These are phyloP conservation scores for Oidium heveae DNA, from an alignment of 2,329 filamentous ascomycete species.

Conservation along the genomic window DNA sequence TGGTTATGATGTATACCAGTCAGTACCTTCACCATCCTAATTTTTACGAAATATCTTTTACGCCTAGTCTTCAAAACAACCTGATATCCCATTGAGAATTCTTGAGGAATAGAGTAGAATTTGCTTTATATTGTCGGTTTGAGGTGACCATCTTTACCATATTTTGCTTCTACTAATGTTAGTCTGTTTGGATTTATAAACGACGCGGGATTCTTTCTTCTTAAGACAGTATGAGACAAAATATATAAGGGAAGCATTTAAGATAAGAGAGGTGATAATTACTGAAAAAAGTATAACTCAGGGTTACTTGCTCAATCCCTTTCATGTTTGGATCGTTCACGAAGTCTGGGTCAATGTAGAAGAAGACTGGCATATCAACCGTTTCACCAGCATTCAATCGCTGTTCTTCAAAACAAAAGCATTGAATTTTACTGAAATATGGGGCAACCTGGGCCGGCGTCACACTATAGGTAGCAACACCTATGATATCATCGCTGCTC, in stretches of 20 bases:
- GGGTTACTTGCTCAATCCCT: constrained; percentile 78
- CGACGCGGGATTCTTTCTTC: background rate
- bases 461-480: constrained; percentile 91
- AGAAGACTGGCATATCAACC: constrained; percentile 98
- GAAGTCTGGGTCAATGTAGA: constrained; percentile 94
- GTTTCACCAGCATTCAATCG: constrained; percentile 83
- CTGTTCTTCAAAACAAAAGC: constrained; percentile 97
- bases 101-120: background rate
- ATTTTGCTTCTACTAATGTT: constrained; percentile 42
- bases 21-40: background rate
- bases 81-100: background rate
- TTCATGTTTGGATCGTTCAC: constrained; percentile 80
- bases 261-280: constrained; percentile 17
- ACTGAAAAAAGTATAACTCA: constrained; percentile 99
- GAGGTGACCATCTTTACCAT: constrained; percentile 56
- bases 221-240: too few relatives aligned
- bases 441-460: constrained; percentile 86
- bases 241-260: background rate
- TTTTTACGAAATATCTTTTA: background rate
- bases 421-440: constrained; percentile 99
- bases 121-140: constrained; percentile 4
- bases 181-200: constrained; percentile 14
- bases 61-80: background rate
- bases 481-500: constrained; percentile 79
- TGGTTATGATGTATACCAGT: background rate